Conservation (phyloP, 441 rosid genomes). For the Syzygium malaccense region DNA sequence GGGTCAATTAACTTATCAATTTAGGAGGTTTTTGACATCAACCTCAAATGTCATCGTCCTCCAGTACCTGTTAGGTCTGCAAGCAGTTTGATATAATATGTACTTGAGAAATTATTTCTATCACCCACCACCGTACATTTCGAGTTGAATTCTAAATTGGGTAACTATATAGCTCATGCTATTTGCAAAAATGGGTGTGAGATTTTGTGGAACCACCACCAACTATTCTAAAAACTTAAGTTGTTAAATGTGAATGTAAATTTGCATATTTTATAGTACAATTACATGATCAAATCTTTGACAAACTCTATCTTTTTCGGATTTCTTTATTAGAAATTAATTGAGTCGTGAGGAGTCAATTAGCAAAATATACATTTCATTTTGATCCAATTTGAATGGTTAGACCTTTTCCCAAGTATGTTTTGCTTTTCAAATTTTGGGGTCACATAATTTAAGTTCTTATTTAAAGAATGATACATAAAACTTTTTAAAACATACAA, state of each 20-base stretch:
- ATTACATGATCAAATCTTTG: neutral
- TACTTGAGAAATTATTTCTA: neutral
- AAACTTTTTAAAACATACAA: neutral
- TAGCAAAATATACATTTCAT: neutral
- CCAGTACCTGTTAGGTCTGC: neutral
- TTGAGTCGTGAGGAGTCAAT: neutral
- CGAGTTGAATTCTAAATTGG: neutral
- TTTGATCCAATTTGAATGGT: neutral
- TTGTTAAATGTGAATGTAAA: neutral
- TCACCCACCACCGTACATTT: neutral
- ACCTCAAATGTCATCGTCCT: neutral
- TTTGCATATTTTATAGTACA: neutral
- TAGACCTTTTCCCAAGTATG: neutral
- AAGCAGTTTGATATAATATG: neutral
- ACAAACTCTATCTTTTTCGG: neutral
- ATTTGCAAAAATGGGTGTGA: neutral
- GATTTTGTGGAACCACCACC: no score
- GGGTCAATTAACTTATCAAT: neutral
- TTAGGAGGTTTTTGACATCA: neutral
- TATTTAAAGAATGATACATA: neutral
- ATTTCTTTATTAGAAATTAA: neutral
- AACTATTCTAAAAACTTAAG: no score
- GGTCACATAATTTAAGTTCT: neutral
- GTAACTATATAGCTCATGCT: neutral
- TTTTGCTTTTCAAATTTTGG: neutral